Percentiles rank a stretch among this genome's conserved stretches.
These are phyloP conservation scores for Aspergillus flavus DNA, from an alignment of 2,329 filamentous ascomycete genomes.

Conservation along the genomic window DNA sequence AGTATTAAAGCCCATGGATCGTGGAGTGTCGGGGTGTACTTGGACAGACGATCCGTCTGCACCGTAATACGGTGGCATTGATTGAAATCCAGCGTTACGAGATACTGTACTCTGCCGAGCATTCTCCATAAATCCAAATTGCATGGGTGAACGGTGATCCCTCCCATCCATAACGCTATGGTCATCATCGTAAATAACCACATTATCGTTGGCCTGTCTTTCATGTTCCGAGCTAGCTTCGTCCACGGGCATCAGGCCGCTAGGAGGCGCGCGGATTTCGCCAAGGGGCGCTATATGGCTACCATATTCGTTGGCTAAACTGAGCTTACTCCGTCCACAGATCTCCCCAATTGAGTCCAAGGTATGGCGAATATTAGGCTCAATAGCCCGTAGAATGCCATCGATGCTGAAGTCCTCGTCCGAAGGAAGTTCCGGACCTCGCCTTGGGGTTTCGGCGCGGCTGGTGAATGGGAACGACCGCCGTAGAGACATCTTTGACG, in stretches of 20 bases:
- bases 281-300: conserved; percentile 64
- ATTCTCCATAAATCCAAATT: conserved; percentile 42
- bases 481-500: conserved; percentile 36
- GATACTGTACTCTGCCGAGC: conserved; percentile 23
- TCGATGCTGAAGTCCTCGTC: conserved; percentile 59
- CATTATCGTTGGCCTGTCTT: conserved; percentile 37
- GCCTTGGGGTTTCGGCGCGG: conserved; percentile 23
- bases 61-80: conserved; percentile 18
- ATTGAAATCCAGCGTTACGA: conserved; percentile 22
- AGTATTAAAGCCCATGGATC: conserved; percentile 11
- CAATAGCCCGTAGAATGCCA: conserved; percentile 58
- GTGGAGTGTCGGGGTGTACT: conserved; percentile 17
- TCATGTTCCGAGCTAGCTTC: conserved; percentile 45
- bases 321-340: conserved; percentile 62
- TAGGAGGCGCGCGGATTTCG: conserved; percentile 51
- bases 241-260: conserved; percentile 45
- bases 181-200: conserved; percentile 43
- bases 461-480: conserved; percentile 34
- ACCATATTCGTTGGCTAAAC: conserved; percentile 64
- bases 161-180: conserved; percentile 40
- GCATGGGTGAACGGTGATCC: conserved; percentile 37
- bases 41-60: conserved; percentile 20
- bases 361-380: conserved; percentile 60
- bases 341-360: conserved; percentile 66
- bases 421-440: conserved; percentile 45